Conservation (phyloP, 148 eudicot genomes). For the Limonium bicolor region DNA sequence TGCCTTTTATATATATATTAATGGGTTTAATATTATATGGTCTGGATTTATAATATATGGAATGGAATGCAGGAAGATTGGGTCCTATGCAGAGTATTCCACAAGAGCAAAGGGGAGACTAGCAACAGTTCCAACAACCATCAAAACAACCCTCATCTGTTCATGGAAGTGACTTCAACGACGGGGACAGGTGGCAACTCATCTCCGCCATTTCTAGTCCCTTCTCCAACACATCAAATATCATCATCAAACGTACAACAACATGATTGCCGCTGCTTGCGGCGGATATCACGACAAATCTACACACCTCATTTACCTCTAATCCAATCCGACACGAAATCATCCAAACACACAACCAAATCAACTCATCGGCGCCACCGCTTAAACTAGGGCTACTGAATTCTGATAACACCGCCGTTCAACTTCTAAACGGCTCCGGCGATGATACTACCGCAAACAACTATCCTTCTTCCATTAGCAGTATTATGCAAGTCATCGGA, state of each 20-base stretch:
- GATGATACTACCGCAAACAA: too few species aligned
- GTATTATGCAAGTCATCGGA: neutral
- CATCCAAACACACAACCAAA: conserved; percentile 6
- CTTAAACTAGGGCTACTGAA: neutral
- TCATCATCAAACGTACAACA: neutral
- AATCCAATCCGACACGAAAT: conserved; percentile 15
- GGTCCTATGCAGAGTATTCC: conserved; percentile 9
- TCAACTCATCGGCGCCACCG: conserved; percentile 12
- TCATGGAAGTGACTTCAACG: conserved; percentile 8
- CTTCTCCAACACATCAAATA: neutral
- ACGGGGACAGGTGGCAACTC: too few species aligned
- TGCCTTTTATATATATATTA: neutral
- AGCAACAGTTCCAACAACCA: conserved; percentile 1
- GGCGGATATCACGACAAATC: conserved; percentile 8
- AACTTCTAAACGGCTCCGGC: too few species aligned
- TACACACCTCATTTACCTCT: conserved; percentile 10
- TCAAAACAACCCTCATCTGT: conserved; percentile 10
- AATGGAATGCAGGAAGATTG: conserved; percentile 6
- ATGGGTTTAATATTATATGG: neutral
- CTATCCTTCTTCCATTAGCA: neutral
- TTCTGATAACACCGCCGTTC: neutral
- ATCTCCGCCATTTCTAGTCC: conserved; percentile 26
- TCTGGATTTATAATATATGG: neutral
- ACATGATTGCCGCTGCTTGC: neutral
- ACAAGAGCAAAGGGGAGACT: conserved; percentile 8